Evolutionary conservation across 352 stramenopile species (phyloP).

Genomic region (Phytophthora fragariaefolia): DNA sequence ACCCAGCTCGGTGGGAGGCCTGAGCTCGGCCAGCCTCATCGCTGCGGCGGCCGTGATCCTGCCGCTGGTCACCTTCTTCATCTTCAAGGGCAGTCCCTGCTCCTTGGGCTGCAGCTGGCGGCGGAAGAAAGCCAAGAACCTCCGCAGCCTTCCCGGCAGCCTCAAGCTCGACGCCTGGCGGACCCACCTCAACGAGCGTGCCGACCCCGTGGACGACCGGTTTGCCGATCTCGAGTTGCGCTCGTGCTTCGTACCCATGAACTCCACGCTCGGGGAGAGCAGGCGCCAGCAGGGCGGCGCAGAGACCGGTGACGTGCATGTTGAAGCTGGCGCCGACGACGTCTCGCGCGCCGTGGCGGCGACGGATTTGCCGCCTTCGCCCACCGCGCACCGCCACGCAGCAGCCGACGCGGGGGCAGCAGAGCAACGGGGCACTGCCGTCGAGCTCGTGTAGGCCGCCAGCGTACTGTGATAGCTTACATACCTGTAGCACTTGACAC

Average conservation of each 20-base stretch:
- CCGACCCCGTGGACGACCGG: conserved; percentile 21
- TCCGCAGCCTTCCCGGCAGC: conserved; percentile 13
- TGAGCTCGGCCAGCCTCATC: conserved; percentile 13
- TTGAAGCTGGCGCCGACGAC: conserved; percentile 19
- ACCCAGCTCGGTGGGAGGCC: neutral
- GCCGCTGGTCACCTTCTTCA: conserved; percentile 19
- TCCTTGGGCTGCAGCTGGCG: conserved; percentile 12
- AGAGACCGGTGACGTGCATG: conserved; percentile 25
- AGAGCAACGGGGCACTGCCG: neutral
- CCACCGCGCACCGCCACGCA: neutral
- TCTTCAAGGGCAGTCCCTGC: conserved; percentile 29
- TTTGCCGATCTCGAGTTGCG: conserved; percentile 33
- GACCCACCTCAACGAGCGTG: conserved; percentile 25
- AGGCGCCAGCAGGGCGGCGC: conserved; percentile 9
- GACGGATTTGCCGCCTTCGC: conserved; percentile 24
- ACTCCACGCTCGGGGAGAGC: neutral
- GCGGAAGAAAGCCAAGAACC: conserved; percentile 9
- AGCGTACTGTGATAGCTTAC: no score
- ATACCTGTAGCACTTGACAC: no score
- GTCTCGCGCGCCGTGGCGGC: conserved; percentile 22
- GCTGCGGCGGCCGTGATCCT: conserved; percentile 19
- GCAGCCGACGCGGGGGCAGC: neutral
- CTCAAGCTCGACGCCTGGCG: conserved; percentile 35
- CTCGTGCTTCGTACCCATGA: conserved; percentile 39
- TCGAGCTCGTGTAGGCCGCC: conserved; percentile 24